Evolutionary conservation across 352 stramenopile species (phyloP).

Genomic region (Globisporangium parvum): DNA sequence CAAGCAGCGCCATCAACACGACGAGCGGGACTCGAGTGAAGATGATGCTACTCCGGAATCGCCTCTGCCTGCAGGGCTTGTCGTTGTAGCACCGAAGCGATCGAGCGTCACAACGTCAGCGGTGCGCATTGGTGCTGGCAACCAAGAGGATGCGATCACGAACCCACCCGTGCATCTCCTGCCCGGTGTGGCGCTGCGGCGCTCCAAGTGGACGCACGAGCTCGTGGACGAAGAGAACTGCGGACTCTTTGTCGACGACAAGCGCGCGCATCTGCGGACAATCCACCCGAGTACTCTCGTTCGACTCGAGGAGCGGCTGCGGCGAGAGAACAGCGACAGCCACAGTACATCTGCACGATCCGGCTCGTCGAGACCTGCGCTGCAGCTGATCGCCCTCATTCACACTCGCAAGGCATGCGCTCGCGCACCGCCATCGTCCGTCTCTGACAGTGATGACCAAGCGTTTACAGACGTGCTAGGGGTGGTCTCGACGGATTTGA

Average conservation of each 20-base stretch:
- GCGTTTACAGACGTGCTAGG: background rate
- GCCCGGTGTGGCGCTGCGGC: conserved; percentile 11
- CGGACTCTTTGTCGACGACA: conserved; percentile 40
- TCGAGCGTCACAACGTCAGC: conserved; percentile 12
- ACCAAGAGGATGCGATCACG: conserved; percentile 4
- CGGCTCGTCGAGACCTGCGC: too few species aligned
- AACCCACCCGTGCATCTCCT: conserved; percentile 15
- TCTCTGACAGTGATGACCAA: background rate
- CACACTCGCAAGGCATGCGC: background rate
- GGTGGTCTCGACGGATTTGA: background rate
- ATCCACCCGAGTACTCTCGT: conserved; percentile 46
- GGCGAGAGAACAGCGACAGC: conserved; percentile 25
- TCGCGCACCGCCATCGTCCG: too few species aligned
- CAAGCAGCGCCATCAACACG: background rate
- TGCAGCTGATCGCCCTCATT: conserved; percentile 6
- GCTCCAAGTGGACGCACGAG: conserved; percentile 30
- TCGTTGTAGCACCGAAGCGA: conserved; percentile 12
- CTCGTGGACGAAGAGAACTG: conserved; percentile 37
- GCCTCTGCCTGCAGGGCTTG: background rate
- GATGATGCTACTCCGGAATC: background rate
- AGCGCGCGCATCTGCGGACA: conserved; percentile 22
- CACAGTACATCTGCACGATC: background rate
- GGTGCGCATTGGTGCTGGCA: background rate
- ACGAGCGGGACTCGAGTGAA: conserved; percentile 1
- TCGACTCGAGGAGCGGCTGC: conserved; percentile 44